Evolutionary conservation across 192 early-diverging fungal species (phyloP), one percentile per base, ranked within the genome.

Genomic region (Ramicandelaber brevisporus): DNA sequence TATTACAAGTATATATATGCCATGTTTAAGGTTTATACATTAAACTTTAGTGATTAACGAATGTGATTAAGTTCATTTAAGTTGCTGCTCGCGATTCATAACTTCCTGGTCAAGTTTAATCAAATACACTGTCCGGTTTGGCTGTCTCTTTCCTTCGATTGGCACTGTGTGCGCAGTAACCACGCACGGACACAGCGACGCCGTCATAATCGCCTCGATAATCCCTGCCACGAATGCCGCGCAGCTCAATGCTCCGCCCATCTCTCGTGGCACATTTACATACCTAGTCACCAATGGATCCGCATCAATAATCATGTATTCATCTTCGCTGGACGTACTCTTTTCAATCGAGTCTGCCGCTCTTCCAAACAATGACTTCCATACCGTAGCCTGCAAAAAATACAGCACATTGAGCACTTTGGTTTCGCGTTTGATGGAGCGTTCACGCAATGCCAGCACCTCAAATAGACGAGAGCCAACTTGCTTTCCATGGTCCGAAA

Each of bases 241-340:
- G 4, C 79, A 78, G 48, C 84, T 92, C 18, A 99, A 68, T 17
- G 73, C n/a, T n/a, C n/a, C 69, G 13, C 85, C 65, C 40, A 89
- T 59, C 43, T 99, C 93, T 37, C 75, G 78, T 2, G 93, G 93
- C 4, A 89, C 71, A 4, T 85, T 85, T 21, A 99, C 84, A 48
- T 76, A 96, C 44, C 71, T 77, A 17, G 70, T 70, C 23, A 93
- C 55, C 3, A 70, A 34, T 1, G 89, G 89, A 26, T 99, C 89
- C 38, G 95, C 96, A 46, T 99, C 93, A n/a, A 74, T 83, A 17
- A 99, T 86, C 93, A 99, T 99, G 44, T 96, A 97, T 66, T 98
- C 89, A 38, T 96, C 89, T 17, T 98, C 88, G 41, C 72, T 79
- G 24, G 95, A 89, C 2, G 86, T 93, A 32, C 78, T 76, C 36